phyloP scores from a whole-genome alignment of 805 yeast species.

The Candida bentonensis region DNA sequence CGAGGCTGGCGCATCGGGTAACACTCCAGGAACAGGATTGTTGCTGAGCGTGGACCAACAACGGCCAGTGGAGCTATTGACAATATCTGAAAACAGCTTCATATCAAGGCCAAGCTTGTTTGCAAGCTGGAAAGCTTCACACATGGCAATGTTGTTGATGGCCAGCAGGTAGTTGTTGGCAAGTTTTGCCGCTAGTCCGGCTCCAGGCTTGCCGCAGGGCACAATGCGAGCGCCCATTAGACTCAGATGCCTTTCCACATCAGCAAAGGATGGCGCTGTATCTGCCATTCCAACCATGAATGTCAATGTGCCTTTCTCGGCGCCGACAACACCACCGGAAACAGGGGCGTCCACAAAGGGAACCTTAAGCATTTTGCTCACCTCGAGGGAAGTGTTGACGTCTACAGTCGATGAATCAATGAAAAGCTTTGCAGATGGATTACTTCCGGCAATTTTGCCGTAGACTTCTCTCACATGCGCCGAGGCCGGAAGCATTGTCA shows the following conservation, averaged over 20 bases:
- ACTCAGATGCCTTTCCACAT: conserved; percentile 18
- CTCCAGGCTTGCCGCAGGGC: conserved; percentile 37
- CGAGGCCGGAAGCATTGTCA: conserved; percentile 45
- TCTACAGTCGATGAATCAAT: conserved; percentile 41
- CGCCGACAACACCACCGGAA: conserved; percentile 43
- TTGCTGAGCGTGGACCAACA: conserved; percentile 42
- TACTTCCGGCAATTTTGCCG: conserved; percentile 22
- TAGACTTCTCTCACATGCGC: conserved; percentile 31
- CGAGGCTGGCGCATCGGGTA: conserved; percentile 34
- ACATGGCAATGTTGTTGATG: conserved; percentile 37
- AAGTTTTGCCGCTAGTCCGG: conserved; percentile 41
- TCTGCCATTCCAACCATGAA: conserved; percentile 33
- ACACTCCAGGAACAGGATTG: conserved; percentile 37
- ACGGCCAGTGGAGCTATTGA: conserved; percentile 38
- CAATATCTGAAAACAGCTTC: conserved; percentile 32
- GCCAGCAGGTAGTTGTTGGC: conserved; percentile 41
- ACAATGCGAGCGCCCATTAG: conserved; percentile 36
- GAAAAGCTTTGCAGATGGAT: conserved; percentile 17
- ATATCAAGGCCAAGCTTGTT: conserved; percentile 34
- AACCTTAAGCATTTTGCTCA: conserved; percentile 19
- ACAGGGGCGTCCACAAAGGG: conserved; percentile 40
- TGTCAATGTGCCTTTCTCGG: conserved; percentile 35
- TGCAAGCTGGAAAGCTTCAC: conserved; percentile 42
- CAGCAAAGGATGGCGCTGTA: conserved; percentile 13
- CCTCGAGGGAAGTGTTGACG: conserved; percentile 30